Percentiles rank a stretch among this genome's conserved stretches.
These are phyloP conservation scores for Dendrothele bispora DNA, from an alignment of 768 basidiomycete species.

Conservation along the genomic window DNA sequence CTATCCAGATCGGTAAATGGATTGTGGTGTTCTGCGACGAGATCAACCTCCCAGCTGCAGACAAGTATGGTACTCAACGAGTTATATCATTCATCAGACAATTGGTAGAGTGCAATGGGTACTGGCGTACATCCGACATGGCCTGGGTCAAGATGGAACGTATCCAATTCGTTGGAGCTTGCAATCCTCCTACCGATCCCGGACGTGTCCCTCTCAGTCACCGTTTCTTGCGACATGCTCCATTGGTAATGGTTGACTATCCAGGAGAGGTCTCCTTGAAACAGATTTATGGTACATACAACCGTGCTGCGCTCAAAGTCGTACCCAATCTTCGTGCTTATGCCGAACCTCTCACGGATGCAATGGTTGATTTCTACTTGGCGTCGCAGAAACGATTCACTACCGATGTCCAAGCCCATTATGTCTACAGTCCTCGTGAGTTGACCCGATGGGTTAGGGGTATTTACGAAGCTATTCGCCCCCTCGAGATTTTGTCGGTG, in stretches of 20 bases:
- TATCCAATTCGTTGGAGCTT: conserved; percentile 99
- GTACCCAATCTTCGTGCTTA: conserved; percentile 91
- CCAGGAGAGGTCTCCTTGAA: conserved; percentile 96
- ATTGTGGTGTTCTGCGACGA: conserved; percentile 99
- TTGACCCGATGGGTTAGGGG: conserved; percentile 97
- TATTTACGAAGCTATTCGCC: conserved; percentile 94
- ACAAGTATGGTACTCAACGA: conserved; percentile 97
- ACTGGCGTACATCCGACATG: conserved; percentile 92
- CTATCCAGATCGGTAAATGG: conserved; percentile 95
- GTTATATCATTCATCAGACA: conserved; percentile 99
- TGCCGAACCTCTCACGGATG: conserved; percentile 91
- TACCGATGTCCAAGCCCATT: conserved; percentile 96
- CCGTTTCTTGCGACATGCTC: conserved; percentile 96
- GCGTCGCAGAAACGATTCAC: conserved; percentile 95
- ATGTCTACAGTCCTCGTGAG: conserved; percentile 98
- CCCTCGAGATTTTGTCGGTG: conserved; percentile 88
- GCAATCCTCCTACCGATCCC: conserved; percentile 98
- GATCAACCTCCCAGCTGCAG: conserved; percentile 94
- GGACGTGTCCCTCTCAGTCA: conserved; percentile 98
- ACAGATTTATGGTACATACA: conserved; percentile 98
- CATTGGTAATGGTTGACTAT: conserved; percentile 98
- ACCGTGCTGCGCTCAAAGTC: conserved; percentile 93
- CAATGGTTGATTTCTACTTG: conserved; percentile 96
- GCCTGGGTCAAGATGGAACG: conserved; percentile 97
- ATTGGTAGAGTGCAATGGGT: conserved; percentile 91